Evolutionary conservation across 352 stramenopile genomes (phyloP).

Genomic region (Pythium sukuiense): DNA sequence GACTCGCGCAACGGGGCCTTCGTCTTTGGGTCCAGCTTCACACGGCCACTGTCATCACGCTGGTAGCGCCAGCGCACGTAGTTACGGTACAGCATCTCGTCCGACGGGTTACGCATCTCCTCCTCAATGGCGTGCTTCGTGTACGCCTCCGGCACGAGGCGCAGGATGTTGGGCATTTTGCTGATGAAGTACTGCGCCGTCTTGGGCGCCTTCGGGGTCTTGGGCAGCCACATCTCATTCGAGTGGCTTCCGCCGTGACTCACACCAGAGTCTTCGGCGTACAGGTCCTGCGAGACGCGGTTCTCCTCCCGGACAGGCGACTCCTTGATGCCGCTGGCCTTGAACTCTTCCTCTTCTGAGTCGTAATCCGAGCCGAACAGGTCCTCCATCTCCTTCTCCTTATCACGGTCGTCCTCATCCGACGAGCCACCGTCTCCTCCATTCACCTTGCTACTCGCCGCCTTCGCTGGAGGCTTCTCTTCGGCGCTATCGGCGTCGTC

Average conservation of each 20-base stretch:
- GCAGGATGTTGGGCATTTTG: constrained; percentile 87
- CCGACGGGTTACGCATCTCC: constrained; percentile 81
- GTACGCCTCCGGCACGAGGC: constrained; percentile 75
- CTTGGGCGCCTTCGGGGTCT: constrained; percentile 69
- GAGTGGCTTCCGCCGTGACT: constrained; percentile 32
- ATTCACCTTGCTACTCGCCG: not conserved
- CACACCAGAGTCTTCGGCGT: constrained; percentile 37
- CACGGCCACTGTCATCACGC: constrained; percentile 55
- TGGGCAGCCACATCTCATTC: constrained; percentile 76
- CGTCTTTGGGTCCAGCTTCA: constrained; percentile 67
- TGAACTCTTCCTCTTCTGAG: constrained; percentile 88
- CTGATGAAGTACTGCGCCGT: constrained; percentile 64
- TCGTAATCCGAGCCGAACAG: constrained; percentile 89
- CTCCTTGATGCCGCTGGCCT: constrained; percentile 85
- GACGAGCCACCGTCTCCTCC: constrained; percentile 2
- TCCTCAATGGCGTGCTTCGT: constrained; percentile 72
- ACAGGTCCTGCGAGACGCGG: constrained; percentile 42
- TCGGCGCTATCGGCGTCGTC: constrained; percentile 40
- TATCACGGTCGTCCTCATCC: constrained; percentile 33
- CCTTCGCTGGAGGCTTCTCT: constrained; percentile 23
- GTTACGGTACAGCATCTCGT: constrained; percentile 86
- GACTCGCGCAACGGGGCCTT: constrained; percentile 60
- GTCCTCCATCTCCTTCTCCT: constrained; percentile 84
- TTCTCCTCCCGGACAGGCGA: constrained; percentile 66
- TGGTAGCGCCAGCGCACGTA: constrained; percentile 82